phyloP scores from a whole-genome alignment of 2,329 filamentous ascomycete genomes.

The Ophiostoma novo-ulmi region DNA sequence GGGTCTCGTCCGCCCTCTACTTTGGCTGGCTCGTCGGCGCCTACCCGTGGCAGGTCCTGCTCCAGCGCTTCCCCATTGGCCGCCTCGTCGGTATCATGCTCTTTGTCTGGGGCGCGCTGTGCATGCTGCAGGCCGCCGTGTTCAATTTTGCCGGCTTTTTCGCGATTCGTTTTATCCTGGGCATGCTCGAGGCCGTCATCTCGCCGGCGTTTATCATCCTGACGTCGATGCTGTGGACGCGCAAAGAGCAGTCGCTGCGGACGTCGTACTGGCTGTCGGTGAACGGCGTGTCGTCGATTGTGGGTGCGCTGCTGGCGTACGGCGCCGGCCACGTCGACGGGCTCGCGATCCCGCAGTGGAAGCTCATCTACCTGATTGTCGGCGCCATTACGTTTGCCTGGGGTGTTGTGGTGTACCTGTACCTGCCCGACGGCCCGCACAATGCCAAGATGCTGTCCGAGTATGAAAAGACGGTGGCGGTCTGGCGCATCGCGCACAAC shows the following conservation, averaged over 20 bases:
- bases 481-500: slow-evolving; percentile 38
- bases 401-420: slow-evolving; percentile 27
- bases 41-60: slow-evolving; percentile 38
- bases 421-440: slow-evolving; percentile 37
- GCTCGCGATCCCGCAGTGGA: slow-evolving; percentile 32
- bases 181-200: slow-evolving; percentile 38
- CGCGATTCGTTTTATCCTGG: slow-evolving; percentile 26
- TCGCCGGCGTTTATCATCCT: slow-evolving; percentile 37
- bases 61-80: slow-evolving; percentile 41
- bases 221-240: slow-evolving; percentile 38
- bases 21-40: slow-evolving; percentile 41
- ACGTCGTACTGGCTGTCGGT: slow-evolving; percentile 35
- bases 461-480: slow-evolving; percentile 36
- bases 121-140: slow-evolving; percentile 33
- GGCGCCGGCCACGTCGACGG: slow-evolving; percentile 30
- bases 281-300: slow-evolving; percentile 33
- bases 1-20: slow-evolving; percentile 42
- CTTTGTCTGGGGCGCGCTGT: slow-evolving; percentile 37
- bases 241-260: slow-evolving; percentile 37
- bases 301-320: slow-evolving; percentile 33
- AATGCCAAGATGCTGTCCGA: slow-evolving; percentile 33
- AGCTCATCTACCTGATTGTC: slow-evolving; percentile 26
- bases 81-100: slow-evolving; percentile 43
- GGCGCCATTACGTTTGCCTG: slow-evolving; percentile 29
- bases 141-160: slow-evolving; percentile 36